Evolutionary conservation across 768 basidiomycete genomes (phyloP), one percentile per base, ranked within the genome.

Genomic region (Paxillus involutus): DNA sequence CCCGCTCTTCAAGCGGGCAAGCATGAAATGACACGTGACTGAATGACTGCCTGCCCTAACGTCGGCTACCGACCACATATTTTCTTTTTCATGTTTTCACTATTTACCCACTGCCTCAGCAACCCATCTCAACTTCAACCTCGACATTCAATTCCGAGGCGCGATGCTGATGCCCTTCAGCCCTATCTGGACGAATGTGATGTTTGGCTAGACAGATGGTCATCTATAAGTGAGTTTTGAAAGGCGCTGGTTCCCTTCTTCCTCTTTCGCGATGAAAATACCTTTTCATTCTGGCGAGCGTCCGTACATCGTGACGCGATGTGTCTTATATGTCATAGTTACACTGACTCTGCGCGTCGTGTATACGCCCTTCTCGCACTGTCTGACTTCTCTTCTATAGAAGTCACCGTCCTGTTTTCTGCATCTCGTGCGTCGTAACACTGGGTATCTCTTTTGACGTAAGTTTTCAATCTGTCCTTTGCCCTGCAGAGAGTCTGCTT

Each of bases 301-400:
- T 76, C 74, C 69, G 67, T 68, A 35, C 69, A 60, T 73, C 63
- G 66, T 75, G 76, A 69, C 65, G 71, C 82, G 58, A 78, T 83
- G 87, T 76, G 69, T 68, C 68, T 68, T 77, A 79, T 76, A 80
- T 87, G 89, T 91, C 89, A 91, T 91, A 89, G 89, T 90, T 90
- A 91, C 89, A 86, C 89, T 90, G 89, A 91, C 81, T 78, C 75
- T 80, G 79, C 72, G 14, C 30, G 0, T 62, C 55, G 30, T 37
- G 32, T 29, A 6, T 36, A 8, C 35, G 7, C 49, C 35, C 41
- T 37, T 12, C 35, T 12, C 33, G 24, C 19, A 21, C 6, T 42
- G 16, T 45, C 59, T 68, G 3, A 69, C 49, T 9, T 9, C 32
- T 10, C 5, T 32, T 47, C 39, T 3, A 30, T 12, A 69, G 59